Evolutionary conservation across 768 basidiomycete genomes (phyloP).

Genomic region (Tubosaeta sp.): DNA sequence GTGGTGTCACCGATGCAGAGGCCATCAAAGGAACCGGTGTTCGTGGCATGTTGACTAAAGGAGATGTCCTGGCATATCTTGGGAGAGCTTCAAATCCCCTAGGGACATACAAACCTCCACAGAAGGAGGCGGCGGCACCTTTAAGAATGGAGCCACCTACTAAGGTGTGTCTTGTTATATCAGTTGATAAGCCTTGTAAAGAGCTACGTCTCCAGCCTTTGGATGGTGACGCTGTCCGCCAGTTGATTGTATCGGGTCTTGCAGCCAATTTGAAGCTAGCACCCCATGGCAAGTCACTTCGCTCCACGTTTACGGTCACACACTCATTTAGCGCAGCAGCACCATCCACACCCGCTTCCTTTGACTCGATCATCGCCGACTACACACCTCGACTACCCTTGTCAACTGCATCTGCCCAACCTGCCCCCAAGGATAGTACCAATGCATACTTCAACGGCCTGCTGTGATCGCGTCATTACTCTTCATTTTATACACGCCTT

Average conservation of each 20-base stretch:
- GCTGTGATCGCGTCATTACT: constrained; percentile 15
- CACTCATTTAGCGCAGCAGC: constrained; percentile 28
- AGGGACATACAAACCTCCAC: constrained; percentile 63
- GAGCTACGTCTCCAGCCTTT: constrained; percentile 36
- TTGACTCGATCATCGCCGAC: constrained; percentile 72
- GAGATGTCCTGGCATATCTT: constrained; percentile 83
- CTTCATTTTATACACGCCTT: constrained; percentile 13
- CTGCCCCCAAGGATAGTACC: constrained; percentile 25
- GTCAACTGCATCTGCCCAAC: constrained; percentile 1
- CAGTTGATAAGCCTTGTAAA: background rate
- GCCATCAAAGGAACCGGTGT: constrained; percentile 85
- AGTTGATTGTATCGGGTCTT: constrained; percentile 58
- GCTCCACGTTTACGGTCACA: background rate
- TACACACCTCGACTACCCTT: constrained; percentile 42
- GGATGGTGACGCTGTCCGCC: constrained; percentile 62
- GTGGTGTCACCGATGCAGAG: constrained; percentile 50
- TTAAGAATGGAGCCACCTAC: constrained; percentile 33
- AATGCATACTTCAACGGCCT: constrained; percentile 42
- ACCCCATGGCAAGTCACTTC: constrained; percentile 37
- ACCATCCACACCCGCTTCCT: constrained; percentile 44
- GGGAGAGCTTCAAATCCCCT: constrained; percentile 77
- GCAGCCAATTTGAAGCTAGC: constrained; percentile 51
- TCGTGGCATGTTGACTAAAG: constrained; percentile 93
- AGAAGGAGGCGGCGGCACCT: constrained; percentile 22
- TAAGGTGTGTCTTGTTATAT: constrained; percentile 31